phyloP scores from a whole-genome alignment of 2,329 filamentous ascomycete genomes.

The Cladosporium sp. region DNA sequence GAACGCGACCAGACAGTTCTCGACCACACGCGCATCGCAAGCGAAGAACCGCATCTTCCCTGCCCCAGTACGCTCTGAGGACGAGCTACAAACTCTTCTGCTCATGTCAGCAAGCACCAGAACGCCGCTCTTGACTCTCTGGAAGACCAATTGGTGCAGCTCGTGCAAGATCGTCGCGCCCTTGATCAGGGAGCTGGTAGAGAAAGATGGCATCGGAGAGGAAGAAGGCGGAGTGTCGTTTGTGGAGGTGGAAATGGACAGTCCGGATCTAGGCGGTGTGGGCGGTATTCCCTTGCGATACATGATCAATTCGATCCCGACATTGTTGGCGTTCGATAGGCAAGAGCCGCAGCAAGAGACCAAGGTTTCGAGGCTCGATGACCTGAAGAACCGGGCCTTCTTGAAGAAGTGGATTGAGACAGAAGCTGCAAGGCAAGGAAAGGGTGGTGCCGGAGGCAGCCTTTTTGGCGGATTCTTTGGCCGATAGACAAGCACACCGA shows the following conservation, averaged over 20 bases:
- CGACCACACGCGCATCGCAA: conserved; percentile 22
- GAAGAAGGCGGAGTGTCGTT: conserved; percentile 49
- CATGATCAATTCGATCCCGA: conserved; percentile 52
- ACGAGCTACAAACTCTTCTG: conserved; percentile 51
- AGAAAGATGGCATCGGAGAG: conserved; percentile 49
- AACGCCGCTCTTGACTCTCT: conserved; percentile 51
- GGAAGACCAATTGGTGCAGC: conserved; percentile 52
- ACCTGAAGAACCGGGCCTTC: conserved; percentile 49
- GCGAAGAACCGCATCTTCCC: conserved; percentile 42
- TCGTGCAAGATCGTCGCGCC: conserved; percentile 49
- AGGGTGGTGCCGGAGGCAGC: conserved; percentile 45
- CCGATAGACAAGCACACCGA: conserved; percentile 20
- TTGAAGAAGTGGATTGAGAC: conserved; percentile 50
- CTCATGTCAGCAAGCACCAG: conserved; percentile 50
- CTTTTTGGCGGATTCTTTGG: conserved; percentile 36
- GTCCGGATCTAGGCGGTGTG: conserved; percentile 43
- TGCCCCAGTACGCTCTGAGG: conserved; percentile 47
- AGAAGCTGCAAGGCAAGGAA: conserved; percentile 50
- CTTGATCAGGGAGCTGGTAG: conserved; percentile 46
- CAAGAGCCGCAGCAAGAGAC: conserved; percentile 54
- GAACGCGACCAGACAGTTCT: conserved; percentile 26
- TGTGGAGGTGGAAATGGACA: conserved; percentile 53
- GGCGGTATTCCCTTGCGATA: conserved; percentile 45
- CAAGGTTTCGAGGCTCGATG: conserved; percentile 45
- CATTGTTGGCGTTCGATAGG: conserved; percentile 52